phyloP scores from a whole-genome alignment of 2,329 filamentous ascomycete genomes.

The Kalaharituber pfeilii region DNA sequence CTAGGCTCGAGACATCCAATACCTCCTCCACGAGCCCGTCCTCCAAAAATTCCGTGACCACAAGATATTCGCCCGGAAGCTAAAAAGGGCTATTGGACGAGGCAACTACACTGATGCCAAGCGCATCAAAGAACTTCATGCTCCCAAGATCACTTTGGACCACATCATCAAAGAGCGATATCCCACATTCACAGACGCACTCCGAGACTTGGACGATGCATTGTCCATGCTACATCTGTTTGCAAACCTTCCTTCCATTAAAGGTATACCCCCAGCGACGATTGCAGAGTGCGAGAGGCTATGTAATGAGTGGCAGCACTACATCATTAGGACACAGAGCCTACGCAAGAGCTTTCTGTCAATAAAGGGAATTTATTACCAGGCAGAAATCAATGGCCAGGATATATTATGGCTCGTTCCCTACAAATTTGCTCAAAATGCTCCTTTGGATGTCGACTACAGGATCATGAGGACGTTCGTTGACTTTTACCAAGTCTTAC shows the following conservation, averaged over 20 bases:
- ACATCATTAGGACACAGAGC: constrained; percentile 79
- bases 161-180: constrained; percentile 97
- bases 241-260: constrained; percentile 81
- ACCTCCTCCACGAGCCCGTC: constrained; percentile 88
- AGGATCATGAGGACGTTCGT: constrained; percentile 98
- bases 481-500: constrained; percentile 92
- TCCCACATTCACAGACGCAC: constrained; percentile 84
- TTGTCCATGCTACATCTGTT: constrained; percentile 95
- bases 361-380: constrained; percentile 99
- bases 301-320: constrained; percentile 93
- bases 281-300: constrained; percentile 87
- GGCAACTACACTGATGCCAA: constrained; percentile 81
- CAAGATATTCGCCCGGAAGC: constrained; percentile 95
- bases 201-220: constrained; percentile 90
- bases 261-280: constrained; percentile 82
- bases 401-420: constrained; percentile 94
- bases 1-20: constrained; percentile 82
- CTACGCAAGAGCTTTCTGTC: constrained; percentile 92
- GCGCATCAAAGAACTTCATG: constrained; percentile 77
- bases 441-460: constrained; percentile 90
- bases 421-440: constrained; percentile 92
- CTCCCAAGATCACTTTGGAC: constrained; percentile 77
- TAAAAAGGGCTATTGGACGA: constrained; percentile 74
- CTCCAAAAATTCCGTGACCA: constrained; percentile 92
- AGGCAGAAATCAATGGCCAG: constrained; percentile 91